Percentiles rank a stretch among this genome's conserved stretches.
phyloP scores from a whole-genome alignment of 2,329 filamentous ascomycete species.

The Tolypocladium pustulatum region DNA sequence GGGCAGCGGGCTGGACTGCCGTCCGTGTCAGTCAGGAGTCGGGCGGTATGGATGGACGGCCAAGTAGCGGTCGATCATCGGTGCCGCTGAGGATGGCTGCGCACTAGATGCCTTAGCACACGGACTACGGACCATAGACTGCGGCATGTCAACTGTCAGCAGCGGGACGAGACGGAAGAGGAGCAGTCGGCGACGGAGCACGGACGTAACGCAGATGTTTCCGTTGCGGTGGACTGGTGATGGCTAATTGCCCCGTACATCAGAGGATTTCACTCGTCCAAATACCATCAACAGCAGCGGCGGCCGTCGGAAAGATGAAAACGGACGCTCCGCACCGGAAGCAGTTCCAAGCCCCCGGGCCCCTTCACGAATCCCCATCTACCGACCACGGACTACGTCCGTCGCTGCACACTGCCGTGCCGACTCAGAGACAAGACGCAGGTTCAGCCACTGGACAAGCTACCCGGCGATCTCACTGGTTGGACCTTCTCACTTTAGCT shows the following conservation, averaged over 20 bases:
- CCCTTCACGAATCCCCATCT: background rate
- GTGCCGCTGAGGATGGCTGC: background rate
- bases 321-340: background rate
- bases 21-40: background rate
- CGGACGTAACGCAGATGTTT: background rate
- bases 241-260: background rate
- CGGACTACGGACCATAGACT: background rate
- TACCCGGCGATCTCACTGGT: background rate
- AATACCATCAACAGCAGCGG: background rate
- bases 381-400: too few species aligned
- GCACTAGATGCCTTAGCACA: background rate
- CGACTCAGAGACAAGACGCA: background rate
- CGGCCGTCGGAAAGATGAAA: background rate
- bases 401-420: background rate
- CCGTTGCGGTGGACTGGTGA: background rate
- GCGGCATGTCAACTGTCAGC: background rate
- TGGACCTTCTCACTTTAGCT: background rate
- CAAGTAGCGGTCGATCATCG: background rate
- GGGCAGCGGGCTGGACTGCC: background rate
- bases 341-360: background rate
- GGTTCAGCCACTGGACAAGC: background rate
- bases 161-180: background rate
- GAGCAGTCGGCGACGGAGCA: background rate
- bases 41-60: background rate
- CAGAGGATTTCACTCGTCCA: too few species aligned